These are phyloP conservation scores for Petunia secreta DNA, from an alignment of 257 asterid species.

Conservation along the genomic window DNA sequence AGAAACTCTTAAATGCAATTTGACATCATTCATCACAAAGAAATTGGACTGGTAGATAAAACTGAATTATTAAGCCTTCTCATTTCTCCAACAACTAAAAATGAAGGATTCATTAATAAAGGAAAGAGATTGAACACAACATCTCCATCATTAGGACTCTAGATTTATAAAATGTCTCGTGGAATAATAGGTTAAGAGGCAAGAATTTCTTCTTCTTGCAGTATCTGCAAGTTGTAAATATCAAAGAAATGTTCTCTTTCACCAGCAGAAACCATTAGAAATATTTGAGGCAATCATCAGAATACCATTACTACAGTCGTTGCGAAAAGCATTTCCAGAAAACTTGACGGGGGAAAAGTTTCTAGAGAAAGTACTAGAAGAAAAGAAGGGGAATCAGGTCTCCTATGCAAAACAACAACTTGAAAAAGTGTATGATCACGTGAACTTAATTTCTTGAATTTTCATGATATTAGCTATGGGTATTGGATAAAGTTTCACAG, in stretches of 20 bases:
- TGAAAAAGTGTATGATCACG: neutral
- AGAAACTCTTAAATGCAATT: slow-evolving; percentile 6
- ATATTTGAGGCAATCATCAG: neutral
- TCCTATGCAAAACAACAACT: neutral
- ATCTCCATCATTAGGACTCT: neutral
- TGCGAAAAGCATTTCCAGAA: neutral
- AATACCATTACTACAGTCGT: neutral
- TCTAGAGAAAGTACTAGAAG: slow-evolving; percentile 7
- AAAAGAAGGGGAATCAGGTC: neutral
- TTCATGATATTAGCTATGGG: neutral
- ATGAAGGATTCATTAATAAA: neutral
- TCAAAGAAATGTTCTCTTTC: neutral
- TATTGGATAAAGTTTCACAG: neutral
- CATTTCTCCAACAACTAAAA: neutral
- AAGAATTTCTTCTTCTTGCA: neutral
- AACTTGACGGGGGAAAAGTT: neutral
- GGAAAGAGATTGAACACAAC: neutral
- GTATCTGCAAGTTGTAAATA: neutral
- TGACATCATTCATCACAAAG: neutral
- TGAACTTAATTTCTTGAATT: neutral
- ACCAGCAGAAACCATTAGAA: neutral
- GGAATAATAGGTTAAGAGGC: neutral
- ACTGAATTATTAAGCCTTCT: neutral
- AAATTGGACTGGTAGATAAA: neutral
- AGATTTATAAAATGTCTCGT: neutral